Conservation (phyloP, 208 protist species). For the Crithidia fasciculata region DNA sequence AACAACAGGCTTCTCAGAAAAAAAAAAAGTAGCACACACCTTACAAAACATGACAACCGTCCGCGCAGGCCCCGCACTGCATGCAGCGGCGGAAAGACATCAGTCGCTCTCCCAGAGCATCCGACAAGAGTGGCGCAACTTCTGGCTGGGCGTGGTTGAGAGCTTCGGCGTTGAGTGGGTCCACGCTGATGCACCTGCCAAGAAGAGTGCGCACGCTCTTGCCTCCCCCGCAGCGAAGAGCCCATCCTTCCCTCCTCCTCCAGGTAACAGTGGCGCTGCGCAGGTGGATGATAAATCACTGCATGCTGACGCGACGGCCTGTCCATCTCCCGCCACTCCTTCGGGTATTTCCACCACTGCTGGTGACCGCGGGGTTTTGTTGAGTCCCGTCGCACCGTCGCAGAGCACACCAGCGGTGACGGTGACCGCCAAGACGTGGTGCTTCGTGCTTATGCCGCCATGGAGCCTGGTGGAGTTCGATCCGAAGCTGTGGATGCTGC, state of each 20-base stretch:
- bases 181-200: not conserved
- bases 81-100: too few species aligned
- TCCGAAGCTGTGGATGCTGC: constrained; percentile 48
- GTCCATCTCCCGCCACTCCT: not conserved
- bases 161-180: constrained; percentile 28
- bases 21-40: too few species aligned
- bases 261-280: too few species aligned
- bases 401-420: not conserved
- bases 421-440: not conserved
- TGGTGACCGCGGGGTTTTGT: not conserved
- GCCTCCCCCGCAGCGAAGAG: not conserved
- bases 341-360: not conserved
- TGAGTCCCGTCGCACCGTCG: too few species aligned
- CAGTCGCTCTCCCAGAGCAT: not conserved
- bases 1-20: too few species aligned
- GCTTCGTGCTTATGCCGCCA: constrained; percentile 31
- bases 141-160: constrained; percentile 33
- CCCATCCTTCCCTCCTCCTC: too few species aligned
- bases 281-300: not conserved
- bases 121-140: constrained; percentile 20
- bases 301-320: not conserved
- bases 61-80: too few species aligned
- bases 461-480: constrained; percentile 41
- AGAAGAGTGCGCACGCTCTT: not conserved
- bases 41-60: too few species aligned